These are phyloP conservation scores for Microascus cirrosus DNA, from an alignment of 2,329 filamentous ascomycete species.

Conservation along the genomic window DNA sequence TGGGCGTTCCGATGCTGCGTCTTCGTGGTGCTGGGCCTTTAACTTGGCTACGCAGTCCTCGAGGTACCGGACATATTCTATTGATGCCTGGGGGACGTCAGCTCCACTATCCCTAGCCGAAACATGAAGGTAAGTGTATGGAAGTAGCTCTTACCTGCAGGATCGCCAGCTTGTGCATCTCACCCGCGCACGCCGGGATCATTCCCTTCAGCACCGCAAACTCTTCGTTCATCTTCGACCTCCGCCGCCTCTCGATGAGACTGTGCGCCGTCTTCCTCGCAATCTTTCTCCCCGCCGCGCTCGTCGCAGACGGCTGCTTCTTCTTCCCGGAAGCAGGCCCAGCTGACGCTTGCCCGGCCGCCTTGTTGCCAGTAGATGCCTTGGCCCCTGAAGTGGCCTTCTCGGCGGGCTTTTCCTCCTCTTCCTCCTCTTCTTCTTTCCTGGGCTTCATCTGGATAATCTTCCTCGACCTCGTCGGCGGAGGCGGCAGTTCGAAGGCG, in stretches of 20 bases:
- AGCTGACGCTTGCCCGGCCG: slow-evolving; percentile 11
- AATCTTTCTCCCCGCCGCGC: slow-evolving; percentile 84
- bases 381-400: slow-evolving; percentile 8
- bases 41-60: slow-evolving; percentile 78
- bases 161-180: slow-evolving; percentile 97
- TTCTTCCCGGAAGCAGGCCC: slow-evolving; percentile 45
- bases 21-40: slow-evolving; percentile 44
- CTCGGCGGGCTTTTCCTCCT: no score
- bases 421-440: slow-evolving; percentile 17
- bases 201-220: slow-evolving; percentile 87
- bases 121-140: not conserved
- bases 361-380: slow-evolving; percentile 9
- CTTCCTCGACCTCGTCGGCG: slow-evolving; percentile 82
- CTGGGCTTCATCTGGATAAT: slow-evolving; percentile 95
- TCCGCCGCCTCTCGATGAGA: slow-evolving; percentile 76
- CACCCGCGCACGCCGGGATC: slow-evolving; percentile 90
- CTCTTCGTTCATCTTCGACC: slow-evolving; percentile 99
- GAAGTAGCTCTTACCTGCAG: slow-evolving; percentile 55
- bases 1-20: slow-evolving; percentile 11
- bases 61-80: slow-evolving; percentile 91
- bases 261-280: slow-evolving; percentile 94
- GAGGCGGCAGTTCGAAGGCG: slow-evolving; percentile 74
- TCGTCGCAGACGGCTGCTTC: slow-evolving; percentile 66
- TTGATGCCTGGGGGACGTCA: slow-evolving; percentile 57
- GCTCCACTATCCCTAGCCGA: not conserved